Conservation (phyloP, 495 filamentous ascomycete genomes). For the Aspergillus indologenus region DNA sequence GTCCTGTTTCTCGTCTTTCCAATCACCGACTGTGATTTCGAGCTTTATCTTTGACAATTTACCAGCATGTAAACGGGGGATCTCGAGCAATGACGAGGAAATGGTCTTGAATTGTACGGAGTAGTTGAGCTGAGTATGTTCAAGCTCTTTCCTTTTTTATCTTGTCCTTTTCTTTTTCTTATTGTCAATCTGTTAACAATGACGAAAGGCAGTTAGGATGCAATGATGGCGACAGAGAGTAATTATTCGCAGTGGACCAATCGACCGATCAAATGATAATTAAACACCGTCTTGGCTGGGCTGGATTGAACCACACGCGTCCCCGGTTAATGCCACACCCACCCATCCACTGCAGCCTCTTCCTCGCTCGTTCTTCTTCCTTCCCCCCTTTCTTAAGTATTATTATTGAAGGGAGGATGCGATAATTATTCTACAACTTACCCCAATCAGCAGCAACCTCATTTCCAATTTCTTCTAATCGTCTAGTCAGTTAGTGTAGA, state of each 20-base stretch:
- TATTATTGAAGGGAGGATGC: background rate
- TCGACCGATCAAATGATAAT: slow-evolving; percentile 1
- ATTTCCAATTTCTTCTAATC: background rate
- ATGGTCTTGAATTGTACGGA: background rate
- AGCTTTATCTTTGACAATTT: background rate
- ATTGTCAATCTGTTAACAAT: background rate
- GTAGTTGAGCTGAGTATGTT: background rate
- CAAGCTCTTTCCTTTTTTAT: no score
- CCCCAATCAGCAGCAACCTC: background rate
- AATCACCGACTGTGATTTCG: background rate
- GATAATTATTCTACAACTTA: background rate
- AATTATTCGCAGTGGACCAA: background rate
- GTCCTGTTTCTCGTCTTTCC: background rate
- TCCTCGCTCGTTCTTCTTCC: background rate
- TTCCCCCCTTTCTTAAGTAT: slow-evolving; percentile 3
- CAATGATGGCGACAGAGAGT: slow-evolving; percentile 1
- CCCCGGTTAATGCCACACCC: slow-evolving; percentile 10
- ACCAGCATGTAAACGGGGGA: background rate
- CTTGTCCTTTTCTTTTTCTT: no score
- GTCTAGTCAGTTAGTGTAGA: background rate
- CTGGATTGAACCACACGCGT: background rate
- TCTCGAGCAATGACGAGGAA: background rate
- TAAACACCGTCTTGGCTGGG: slow-evolving; percentile 7
- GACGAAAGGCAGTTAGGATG: background rate
- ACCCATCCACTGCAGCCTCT: no score